phyloP scores from a whole-genome alignment of 1,284 basidiomycete genomes.

The Malassezia arunalokei region DNA sequence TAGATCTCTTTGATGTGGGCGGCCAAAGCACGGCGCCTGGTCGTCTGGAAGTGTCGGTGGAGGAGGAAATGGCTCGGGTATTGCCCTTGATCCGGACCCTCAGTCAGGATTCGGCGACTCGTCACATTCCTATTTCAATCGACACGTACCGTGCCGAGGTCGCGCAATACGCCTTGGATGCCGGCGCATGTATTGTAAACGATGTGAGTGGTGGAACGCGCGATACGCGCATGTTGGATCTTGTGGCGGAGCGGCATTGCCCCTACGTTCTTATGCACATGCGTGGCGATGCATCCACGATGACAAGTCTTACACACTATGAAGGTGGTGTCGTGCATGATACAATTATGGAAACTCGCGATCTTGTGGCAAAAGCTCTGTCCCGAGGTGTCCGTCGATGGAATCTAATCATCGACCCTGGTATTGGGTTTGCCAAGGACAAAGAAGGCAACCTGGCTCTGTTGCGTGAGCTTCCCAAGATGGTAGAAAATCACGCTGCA shows the following conservation, averaged over 20 bases:
- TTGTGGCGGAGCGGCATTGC: slow-evolving; percentile 50
- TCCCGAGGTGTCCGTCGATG: slow-evolving; percentile 69
- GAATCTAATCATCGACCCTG: slow-evolving; percentile 84
- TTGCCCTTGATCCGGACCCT: slow-evolving; percentile 52
- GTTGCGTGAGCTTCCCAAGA: slow-evolving; percentile 9
- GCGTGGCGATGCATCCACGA: slow-evolving; percentile 57
- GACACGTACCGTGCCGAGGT: slow-evolving; percentile 85
- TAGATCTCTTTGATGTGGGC: slow-evolving; percentile 77
- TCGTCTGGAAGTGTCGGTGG: slow-evolving; percentile 32
- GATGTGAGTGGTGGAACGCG: slow-evolving; percentile 70
- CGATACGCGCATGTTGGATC: slow-evolving; percentile 54
- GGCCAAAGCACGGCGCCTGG: slow-evolving; percentile 60
- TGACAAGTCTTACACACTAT: slow-evolving; percentile 50
- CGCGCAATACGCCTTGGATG: slow-evolving; percentile 61
- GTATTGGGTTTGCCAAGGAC: slow-evolving; percentile 87
- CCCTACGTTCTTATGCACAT: slow-evolving; percentile 87
- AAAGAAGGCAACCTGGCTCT: slow-evolving; percentile 63
- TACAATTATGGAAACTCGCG: slow-evolving; percentile 62
- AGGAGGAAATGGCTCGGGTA: slow-evolving; percentile 59
- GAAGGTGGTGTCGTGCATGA: slow-evolving; percentile 63
- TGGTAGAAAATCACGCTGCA: not conserved
- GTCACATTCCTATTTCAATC: slow-evolving; percentile 59
- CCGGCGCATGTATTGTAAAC: slow-evolving; percentile 86
- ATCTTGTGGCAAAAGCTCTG: slow-evolving; percentile 60
- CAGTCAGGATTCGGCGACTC: slow-evolving; percentile 33